Conservation (phyloP, 176 grass and related monocot species). For the Carex pumila region DNA sequence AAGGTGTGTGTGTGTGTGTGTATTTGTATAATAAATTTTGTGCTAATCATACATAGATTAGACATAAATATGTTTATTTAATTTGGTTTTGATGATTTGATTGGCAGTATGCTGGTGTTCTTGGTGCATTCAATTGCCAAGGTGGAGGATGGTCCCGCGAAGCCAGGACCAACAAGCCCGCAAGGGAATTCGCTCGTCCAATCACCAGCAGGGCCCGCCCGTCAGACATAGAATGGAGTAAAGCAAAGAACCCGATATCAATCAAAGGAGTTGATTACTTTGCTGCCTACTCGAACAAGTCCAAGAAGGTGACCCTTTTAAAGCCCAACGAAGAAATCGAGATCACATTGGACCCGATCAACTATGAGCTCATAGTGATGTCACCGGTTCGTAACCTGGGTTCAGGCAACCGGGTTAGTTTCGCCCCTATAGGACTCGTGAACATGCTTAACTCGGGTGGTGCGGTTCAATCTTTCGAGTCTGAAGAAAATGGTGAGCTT, state of each 20-base stretch:
- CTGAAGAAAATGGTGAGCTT: neutral
- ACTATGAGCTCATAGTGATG: constrained; percentile 79
- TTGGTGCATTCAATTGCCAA: constrained; percentile 91
- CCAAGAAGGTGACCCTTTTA: constrained; percentile 38
- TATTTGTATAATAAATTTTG: neutral
- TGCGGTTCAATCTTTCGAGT: constrained; percentile 51
- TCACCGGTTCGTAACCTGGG: constrained; percentile 41
- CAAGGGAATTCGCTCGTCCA: constrained; percentile 38
- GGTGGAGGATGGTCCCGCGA: constrained; percentile 86
- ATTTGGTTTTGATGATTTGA: neutral
- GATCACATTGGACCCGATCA: constrained; percentile 55
- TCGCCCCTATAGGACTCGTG: constrained; percentile 67
- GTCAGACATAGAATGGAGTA: constrained; percentile 72
- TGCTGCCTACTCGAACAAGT: constrained; percentile 46
- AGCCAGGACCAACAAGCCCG: constrained; percentile 58
- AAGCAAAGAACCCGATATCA: constrained; percentile 18
- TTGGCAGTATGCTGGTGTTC: constrained; percentile 56
- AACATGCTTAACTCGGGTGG: constrained; percentile 88
- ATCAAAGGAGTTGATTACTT: constrained; percentile 35
- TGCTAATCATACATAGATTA: neutral
- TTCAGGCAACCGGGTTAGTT: constrained; percentile 4
- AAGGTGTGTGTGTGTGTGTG: constrained; percentile 40
- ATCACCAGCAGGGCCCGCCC: constrained; percentile 36
- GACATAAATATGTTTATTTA: neutral
- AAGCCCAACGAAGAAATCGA: constrained; percentile 39